Evolutionary conservation across 2,329 filamentous ascomycete genomes (phyloP), one percentile per base, ranked within the genome.

Genomic region (Diaporthe velutina): DNA sequence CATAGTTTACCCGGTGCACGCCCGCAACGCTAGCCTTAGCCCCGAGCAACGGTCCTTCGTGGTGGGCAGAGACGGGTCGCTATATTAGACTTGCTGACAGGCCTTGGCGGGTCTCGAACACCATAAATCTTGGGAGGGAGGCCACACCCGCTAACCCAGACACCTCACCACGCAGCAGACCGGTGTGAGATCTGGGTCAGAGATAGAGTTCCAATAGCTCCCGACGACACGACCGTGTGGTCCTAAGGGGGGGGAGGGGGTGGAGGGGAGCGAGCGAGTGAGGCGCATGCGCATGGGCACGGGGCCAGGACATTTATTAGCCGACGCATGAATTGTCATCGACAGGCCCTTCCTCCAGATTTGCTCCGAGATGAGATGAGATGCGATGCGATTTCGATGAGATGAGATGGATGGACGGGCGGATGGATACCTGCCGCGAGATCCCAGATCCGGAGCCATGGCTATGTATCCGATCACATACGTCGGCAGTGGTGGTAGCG

Each of bases 311-410:
- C 5, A 35, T 50, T 9, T 33, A 50, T 67, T 38, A 52, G 61
- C 61, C 30, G 61, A 67, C 42, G 61, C 61, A 67, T 67, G 61
- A 50, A 50, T 48, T 25, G 42, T 67, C 45, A 67, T 50, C 61
- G 61, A 67, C 61, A 67, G 30, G 61, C 42, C 61, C 28, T 67
- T 67, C 42, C 61, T 67, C 15, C 61, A 67, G 60, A 40, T 66
- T 67, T 45, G 48, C 19, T 55, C 35, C 71, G 38, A 45, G 70
- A 55, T 38, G 48, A 74, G 57, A 58, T 74, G 67, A 74, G 73
- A 75, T 71, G 60, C 71, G 73, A 75, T 71, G 60, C 71, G 73
- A 74, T 72, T 64, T 22, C 25, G 54, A 48, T 60, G 58, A 67
- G 73, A 74, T 74, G 67, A 74, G 73, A 74, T 74, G 61, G 42